These are phyloP conservation scores for Mortierella polycephala DNA, from an alignment of 371 early-diverging fungal genomes.

Conservation along the genomic window DNA sequence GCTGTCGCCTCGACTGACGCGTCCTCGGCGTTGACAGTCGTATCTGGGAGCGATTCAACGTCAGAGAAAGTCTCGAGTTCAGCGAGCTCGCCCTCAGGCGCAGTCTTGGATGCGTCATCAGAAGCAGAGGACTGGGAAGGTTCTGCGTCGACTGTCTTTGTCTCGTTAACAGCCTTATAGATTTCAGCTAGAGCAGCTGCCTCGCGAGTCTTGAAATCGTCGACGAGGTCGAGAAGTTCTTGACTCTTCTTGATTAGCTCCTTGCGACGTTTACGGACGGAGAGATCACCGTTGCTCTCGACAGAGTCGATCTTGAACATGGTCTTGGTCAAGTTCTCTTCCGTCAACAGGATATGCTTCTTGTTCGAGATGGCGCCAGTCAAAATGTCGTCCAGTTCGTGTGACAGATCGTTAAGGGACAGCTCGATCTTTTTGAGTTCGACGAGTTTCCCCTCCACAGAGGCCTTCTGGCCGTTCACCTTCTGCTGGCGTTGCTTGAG, in stretches of 20 bases:
- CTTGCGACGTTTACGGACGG: constrained; percentile 40
- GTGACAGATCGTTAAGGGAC: constrained; percentile 23
- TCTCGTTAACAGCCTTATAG: background rate
- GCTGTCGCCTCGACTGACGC: background rate
- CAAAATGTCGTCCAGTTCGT: constrained; percentile 22
- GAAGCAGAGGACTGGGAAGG: constrained; percentile 1
- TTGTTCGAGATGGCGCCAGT: constrained; percentile 24
- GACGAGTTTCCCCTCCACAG: constrained; percentile 20
- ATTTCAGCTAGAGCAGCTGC: background rate
- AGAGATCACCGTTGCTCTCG: constrained; percentile 27
- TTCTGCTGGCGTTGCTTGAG: constrained; percentile 30
- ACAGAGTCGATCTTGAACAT: constrained; percentile 46
- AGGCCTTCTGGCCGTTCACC: constrained; percentile 5
- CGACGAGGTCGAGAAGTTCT: constrained; percentile 28
- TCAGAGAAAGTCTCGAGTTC: constrained; percentile 29
- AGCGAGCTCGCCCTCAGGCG: constrained; percentile 8
- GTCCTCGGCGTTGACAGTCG: background rate
- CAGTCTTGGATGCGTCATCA: background rate
- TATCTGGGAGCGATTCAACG: constrained; percentile 41
- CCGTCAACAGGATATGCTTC: constrained; percentile 39
- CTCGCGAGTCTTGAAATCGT: constrained; percentile 34
- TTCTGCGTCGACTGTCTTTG: constrained; percentile 4
- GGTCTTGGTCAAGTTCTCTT: constrained; percentile 44
- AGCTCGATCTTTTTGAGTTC: constrained; percentile 30
- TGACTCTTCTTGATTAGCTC: constrained; percentile 49